Conservation (phyloP, 257 asterid genomes). For the Plantago ovata region DNA sequence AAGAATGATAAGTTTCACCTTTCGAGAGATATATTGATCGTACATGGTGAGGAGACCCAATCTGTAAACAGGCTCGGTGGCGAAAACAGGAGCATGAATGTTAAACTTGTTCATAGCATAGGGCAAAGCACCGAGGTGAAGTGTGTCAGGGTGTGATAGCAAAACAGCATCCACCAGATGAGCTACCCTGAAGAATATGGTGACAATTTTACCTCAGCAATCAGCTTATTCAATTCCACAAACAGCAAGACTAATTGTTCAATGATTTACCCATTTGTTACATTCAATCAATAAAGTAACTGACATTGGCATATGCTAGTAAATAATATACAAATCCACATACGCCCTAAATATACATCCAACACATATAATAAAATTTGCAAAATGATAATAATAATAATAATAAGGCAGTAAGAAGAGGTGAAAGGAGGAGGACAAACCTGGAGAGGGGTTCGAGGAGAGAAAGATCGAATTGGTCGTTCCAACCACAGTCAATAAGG, state of each 20-base stretch:
- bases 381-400: too few relatives aligned
- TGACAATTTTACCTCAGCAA: constrained; percentile 25
- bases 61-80: constrained; percentile 93
- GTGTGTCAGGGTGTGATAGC: constrained; percentile 93
- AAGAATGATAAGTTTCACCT: constrained; percentile 49
- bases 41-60: constrained; percentile 95
- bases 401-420: background rate
- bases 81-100: constrained; percentile 80
- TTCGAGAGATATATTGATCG: constrained; percentile 87
- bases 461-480: constrained; percentile 91
- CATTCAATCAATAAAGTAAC: too few relatives aligned
- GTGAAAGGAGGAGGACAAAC: constrained; percentile 22
- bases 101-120: constrained; percentile 89
- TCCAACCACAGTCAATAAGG: constrained; percentile 97
- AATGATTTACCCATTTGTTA: background rate
- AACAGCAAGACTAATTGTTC: constrained; percentile 12
- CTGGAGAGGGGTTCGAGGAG: constrained; percentile 91
- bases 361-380: too few relatives aligned
- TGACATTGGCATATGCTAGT: too few relatives aligned
- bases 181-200: constrained; percentile 70
- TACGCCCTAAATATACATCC: too few relatives aligned
- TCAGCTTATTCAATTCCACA: too few relatives aligned
- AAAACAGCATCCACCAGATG: constrained; percentile 88
- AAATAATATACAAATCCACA: background rate
- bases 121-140: constrained; percentile 94